These are phyloP conservation scores for Sclerospora graminicola DNA, from an alignment of 352 stramenopile species.

Conservation along the genomic window DNA sequence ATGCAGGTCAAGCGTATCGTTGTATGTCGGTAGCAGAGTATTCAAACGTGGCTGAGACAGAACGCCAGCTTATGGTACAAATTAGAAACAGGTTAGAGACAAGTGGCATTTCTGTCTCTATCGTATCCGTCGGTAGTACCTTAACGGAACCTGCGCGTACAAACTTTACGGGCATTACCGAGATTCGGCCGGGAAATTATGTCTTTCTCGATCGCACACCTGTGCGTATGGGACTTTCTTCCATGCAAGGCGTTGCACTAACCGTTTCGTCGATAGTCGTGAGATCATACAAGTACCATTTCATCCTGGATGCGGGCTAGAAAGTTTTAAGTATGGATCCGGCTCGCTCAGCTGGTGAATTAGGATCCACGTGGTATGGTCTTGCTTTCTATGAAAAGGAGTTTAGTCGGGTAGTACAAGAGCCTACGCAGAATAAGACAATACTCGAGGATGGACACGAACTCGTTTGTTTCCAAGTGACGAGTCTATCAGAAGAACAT, in stretches of 20 bases:
- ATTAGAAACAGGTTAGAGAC: constrained; percentile 47
- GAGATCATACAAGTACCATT: constrained; percentile 61
- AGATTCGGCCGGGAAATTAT: constrained; percentile 69
- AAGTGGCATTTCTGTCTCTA: constrained; percentile 36
- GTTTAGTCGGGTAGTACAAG: constrained; percentile 39
- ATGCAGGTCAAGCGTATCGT: constrained; percentile 56
- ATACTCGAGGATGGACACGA: constrained; percentile 24
- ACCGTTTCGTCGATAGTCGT: constrained; percentile 53
- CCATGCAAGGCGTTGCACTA: constrained; percentile 49
- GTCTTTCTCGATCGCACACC: constrained; percentile 69
- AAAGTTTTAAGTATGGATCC: constrained; percentile 60
- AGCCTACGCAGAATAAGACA: constrained; percentile 33
- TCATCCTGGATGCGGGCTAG: constrained; percentile 62
- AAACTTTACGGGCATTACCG: constrained; percentile 57
- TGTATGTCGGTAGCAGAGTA: constrained; percentile 44
- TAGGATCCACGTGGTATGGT: constrained; percentile 44
- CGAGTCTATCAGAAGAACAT: constrained; percentile 68
- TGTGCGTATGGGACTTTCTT: constrained; percentile 50
- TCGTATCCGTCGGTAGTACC: constrained; percentile 59
- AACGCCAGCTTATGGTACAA: constrained; percentile 51
- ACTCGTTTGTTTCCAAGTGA: constrained; percentile 49
- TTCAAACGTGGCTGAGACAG: constrained; percentile 38
- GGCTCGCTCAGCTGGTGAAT: constrained; percentile 21
- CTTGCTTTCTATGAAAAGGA: constrained; percentile 63
- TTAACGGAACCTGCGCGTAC: constrained; percentile 49